Conservation (phyloP, 331 rosid species). For the Malus hybrid region DNA sequence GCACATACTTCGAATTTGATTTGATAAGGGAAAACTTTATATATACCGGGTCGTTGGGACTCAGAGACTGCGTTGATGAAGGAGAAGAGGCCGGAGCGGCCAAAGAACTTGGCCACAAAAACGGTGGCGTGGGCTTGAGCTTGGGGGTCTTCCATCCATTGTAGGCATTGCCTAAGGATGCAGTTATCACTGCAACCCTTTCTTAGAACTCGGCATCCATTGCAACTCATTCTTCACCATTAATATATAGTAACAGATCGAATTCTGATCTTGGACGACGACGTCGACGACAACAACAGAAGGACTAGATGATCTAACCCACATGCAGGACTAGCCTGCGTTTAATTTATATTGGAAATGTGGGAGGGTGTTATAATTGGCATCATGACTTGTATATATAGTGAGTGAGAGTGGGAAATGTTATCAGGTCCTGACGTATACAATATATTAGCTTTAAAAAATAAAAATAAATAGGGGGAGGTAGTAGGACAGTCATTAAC, state of each 20-base stretch:
- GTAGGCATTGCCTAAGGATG: constrained; percentile 50
- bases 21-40: not conserved
- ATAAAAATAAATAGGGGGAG: too few species aligned
- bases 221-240: constrained; percentile 46
- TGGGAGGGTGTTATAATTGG: not conserved
- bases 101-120: constrained; percentile 65
- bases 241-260: not conserved
- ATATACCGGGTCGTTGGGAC: constrained; percentile 42
- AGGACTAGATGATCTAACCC: not conserved
- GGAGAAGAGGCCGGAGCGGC: constrained; percentile 75
- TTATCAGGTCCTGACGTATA: not conserved
- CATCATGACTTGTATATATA: not conserved
- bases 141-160: constrained; percentile 42
- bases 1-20: not conserved
- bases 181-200: constrained; percentile 66
- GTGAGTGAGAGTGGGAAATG: not conserved
- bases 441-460: too few species aligned
- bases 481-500: too few species aligned
- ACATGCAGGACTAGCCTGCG: not conserved
- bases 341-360: not conserved
- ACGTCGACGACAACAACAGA: not conserved
- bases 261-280: not conserved
- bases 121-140: constrained; percentile 62
- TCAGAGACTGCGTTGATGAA: constrained; percentile 46
- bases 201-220: constrained; percentile 64